These are phyloP conservation scores for Alternaria sp. DNA, from an alignment of 2,329 filamentous ascomycete genomes.

Conservation along the genomic window DNA sequence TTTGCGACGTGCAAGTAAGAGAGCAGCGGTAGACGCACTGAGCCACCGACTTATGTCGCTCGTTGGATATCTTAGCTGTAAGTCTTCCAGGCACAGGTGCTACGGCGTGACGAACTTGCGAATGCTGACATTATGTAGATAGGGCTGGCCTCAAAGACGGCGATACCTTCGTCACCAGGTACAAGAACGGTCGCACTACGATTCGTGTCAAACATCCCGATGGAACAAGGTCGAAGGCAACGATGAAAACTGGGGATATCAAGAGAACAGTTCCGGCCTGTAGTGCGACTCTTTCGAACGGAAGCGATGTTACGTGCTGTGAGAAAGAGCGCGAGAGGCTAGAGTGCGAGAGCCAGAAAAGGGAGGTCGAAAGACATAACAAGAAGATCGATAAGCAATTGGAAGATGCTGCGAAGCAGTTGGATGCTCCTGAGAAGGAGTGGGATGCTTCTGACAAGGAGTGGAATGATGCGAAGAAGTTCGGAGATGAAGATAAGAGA, in stretches of 20 bases:
- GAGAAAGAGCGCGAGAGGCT: not conserved
- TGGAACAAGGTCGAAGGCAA: not conserved
- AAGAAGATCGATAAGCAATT: not conserved
- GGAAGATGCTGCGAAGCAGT: not conserved
- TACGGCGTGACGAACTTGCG: not conserved
- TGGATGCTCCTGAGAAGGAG: not conserved
- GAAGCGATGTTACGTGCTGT: not conserved
- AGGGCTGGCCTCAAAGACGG: not conserved
- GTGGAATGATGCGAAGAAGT: not conserved
- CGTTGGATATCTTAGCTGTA: not conserved
- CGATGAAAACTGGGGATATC: not conserved
- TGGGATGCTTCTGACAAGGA: not conserved
- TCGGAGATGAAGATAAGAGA: not conserved
- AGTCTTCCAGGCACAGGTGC: not conserved
- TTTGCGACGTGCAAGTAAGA: not conserved
- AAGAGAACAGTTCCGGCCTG: not conserved
- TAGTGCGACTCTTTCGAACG: not conserved
- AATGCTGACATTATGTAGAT: not conserved
- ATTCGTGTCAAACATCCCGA: not conserved
- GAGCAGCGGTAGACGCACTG: not conserved
- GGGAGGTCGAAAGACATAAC: not conserved
- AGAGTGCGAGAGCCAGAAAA: not conserved
- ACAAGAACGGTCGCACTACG: not conserved
- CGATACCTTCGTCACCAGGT: not conserved
- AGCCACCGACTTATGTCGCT: not conserved